phyloP scores from a whole-genome alignment of 2,329 filamentous ascomycete species.

The Coniochaeta prunicola region DNA sequence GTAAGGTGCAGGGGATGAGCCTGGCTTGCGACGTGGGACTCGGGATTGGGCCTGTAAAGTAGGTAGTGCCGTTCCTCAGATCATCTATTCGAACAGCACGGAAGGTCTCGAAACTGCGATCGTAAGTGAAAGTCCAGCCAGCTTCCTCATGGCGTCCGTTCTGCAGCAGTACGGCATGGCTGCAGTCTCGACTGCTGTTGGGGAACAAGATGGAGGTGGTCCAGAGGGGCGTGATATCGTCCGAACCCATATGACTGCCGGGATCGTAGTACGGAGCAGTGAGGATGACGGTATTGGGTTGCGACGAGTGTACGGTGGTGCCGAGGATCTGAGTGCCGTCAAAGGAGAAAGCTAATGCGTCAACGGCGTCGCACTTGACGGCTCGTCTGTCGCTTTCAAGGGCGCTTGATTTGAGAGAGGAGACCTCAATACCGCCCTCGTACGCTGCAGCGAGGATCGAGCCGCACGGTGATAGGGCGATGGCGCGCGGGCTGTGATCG shows the following conservation, averaged over 20 bases:
- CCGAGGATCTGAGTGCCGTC: conserved; percentile 75
- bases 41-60: conserved; percentile 66
- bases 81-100: conserved; percentile 70
- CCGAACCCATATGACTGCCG: conserved; percentile 56
- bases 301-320: conserved; percentile 58
- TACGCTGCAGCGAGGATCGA: conserved; percentile 79
- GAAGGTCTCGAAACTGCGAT: conserved; percentile 70
- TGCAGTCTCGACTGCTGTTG: conserved; percentile 71
- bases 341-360: conserved; percentile 66
- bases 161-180: conserved; percentile 65
- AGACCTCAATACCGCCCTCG: conserved; percentile 82
- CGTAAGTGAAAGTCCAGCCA: conserved; percentile 72
- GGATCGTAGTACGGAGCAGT: conserved; percentile 76
- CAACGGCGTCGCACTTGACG: conserved; percentile 72
- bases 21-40: conserved; percentile 44
- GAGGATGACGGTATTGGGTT: conserved; percentile 66
- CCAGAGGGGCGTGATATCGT: conserved; percentile 70
- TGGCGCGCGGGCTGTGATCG: conserved; percentile 69
- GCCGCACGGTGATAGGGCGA: conserved; percentile 75
- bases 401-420: conserved; percentile 60
- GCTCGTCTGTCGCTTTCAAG: conserved; percentile 61
- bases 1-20: conserved; percentile 60
- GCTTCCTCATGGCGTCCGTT: conserved; percentile 56
- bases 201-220: conserved; percentile 81
- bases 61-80: conserved; percentile 67